Evolutionary conservation across 331 rosid genomes (phyloP).

Genomic region (Spiraea crenata): DNA sequence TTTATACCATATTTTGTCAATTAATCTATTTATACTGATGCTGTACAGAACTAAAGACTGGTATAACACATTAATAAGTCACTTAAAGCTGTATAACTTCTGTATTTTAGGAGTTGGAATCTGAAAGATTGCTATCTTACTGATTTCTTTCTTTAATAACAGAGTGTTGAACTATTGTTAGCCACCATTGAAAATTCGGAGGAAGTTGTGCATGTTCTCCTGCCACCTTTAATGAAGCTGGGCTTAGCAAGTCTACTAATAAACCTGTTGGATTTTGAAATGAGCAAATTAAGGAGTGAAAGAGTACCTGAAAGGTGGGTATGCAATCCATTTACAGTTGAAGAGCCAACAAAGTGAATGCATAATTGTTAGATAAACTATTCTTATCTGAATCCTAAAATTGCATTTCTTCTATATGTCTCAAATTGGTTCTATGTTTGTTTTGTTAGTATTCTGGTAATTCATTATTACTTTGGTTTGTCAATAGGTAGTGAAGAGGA

Average conservation of each 20-base stretch:
- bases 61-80: neutral
- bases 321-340: neutral
- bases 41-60: neutral
- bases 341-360: neutral
- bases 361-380: neutral
- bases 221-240: conserved; percentile 68
- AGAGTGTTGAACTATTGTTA: conserved; percentile 70
- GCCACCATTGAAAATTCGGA: conserved; percentile 67
- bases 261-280: conserved; percentile 68
- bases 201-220: conserved; percentile 52
- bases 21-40: neutral
- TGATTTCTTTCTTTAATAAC: conserved; percentile 29
- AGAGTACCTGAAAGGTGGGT: conserved; percentile 71
- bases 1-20: neutral
- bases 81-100: neutral
- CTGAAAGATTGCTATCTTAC: neutral
- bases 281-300: conserved; percentile 50
- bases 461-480: neutral
- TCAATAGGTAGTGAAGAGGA: neutral
- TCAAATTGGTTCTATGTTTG: neutral
- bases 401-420: neutral
- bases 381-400: neutral
- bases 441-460: neutral
- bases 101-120: neutral
- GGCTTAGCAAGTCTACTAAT: conserved; percentile 66